Base-by-base conservation (phyloP, 2,329 filamentous ascomycete genomes). In the Fusarium staphyleae region DNA sequence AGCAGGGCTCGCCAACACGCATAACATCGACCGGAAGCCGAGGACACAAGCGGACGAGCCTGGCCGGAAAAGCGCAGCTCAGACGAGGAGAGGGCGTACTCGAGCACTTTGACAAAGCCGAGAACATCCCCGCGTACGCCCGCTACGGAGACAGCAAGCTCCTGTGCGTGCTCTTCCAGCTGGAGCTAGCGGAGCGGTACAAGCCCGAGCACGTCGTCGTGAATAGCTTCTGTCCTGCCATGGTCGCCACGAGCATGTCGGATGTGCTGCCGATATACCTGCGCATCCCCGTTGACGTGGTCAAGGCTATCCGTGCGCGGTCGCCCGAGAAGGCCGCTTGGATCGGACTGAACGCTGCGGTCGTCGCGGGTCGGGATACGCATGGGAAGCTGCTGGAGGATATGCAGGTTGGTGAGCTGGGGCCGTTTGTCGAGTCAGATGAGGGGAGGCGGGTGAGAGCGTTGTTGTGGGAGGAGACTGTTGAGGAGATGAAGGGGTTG, bases 1-100 rank as follows among this genome's bases (percentile, higher is more conserved):
- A 43, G 1, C 45, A 39, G 0, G 52, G 52, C 0, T 33, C 19
- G 0, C 56, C 51, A 0, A 52, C 57, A 1, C 55, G 63, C 0
- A 39, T 68, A 1, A 60, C 61, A 1, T 64, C 55, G 49, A 63
- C 60, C 0, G 60, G 61, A 4, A 68, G 66, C 6, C 49, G 63
- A 1, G 35, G 48, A 28, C 46, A 65, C 32, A 45, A 16, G 12
- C 11, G 28, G 7, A 52, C 56, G 8, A 54, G 52, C 1, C 24
- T 62, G 1, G 37, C 46, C 0, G 33, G 19, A 5, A 57, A 48
- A n/a, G 35, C 19, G 0, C 40, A 48, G 3, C 42, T 58, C 0
- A 41, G n/a, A 16, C 13, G 2, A 5, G 13, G n/a, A 10, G 14
- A 34, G 32, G 32, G 32, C 32, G 14, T 34, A 3, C 32, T 34